Evolutionary conservation across 805 yeast species (phyloP), one percentile per base, ranked within the genome.

Genomic region (Torulaspora indica): DNA sequence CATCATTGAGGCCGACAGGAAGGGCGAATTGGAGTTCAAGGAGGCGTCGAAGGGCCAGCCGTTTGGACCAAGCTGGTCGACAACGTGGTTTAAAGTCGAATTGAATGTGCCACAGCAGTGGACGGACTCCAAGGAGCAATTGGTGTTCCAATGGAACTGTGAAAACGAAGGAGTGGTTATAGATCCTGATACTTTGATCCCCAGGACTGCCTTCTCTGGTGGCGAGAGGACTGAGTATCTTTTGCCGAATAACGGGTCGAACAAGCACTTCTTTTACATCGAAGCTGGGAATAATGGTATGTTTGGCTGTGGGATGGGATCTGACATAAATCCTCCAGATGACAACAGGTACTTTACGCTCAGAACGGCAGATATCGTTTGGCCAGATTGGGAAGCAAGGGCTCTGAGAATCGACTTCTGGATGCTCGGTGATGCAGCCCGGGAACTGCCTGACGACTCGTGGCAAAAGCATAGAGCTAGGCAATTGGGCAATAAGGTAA

Each of bases 61-160:
- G 7, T 88, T 85, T 62, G 97, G 98, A 0, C 98, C 98, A 3
- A 84, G 95, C 10, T 91, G 98, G 98, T 82, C 91, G 46, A 85
- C 98, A 1, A 95, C 88, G 52, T 91, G 98, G 98, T 88, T 93
- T 66, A 76, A 79, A 53, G 68, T 91, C 15, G 66, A 73, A 10
- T 66, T 86, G 46, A 68, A 70, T n/a, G 69, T 91, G 4, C 95
- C 96, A 0, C 53, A 69, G 12, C 61, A 71, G 2, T 69, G 76
- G 73, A 53, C 67, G 8, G 60, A 70, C 17, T 71, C 73, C 12
- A 55, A 59, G 9, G 79, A 77, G 30, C 73, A 71, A 46, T 74
- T 87, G 31, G 68, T 82, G 42, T 76, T 86, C 46, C 82, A 87
- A 50, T 90, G 95, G 87, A 95, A 91, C 61, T 79, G 89, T 38